Evolutionary conservation across 192 early-diverging fungal species (phyloP), one percentile per base, ranked within the genome.

Genomic region (Podila epicladia): DNA sequence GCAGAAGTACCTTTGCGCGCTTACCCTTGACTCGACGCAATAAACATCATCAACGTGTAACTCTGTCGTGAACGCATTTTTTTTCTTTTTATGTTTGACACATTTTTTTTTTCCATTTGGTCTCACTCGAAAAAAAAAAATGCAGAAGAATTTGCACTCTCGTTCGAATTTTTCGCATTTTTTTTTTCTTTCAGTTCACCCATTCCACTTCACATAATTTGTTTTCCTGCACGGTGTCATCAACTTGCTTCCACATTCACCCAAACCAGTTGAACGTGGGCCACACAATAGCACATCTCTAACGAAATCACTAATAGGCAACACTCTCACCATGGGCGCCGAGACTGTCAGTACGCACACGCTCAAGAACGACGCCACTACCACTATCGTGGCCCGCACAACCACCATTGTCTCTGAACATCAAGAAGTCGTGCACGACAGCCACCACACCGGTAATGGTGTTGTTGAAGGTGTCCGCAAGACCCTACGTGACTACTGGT

Each of bases 321-420:
- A 9, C 1, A n/a, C 60, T 35, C n/a, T 32, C 24, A 51, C 9
- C 8, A 74, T 75, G 73, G 53, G 66, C 9, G 49, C 22, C 19
- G 58, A 76, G 41, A 32, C 69, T 6, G 53, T 72, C 29, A 79
- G 69, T 53, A 79, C 75, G 19, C 75, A 72, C 61, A 72, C 75
- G n/a, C 0, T 79, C 48, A 69, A 72, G 33, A 72, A 29, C 69
- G 69, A 79, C 17, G 61, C 69, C 4, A 50, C 57, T 9, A 79
- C 75, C 22, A 79, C 75, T 2, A 64, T 79, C 29, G 65, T 79
- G 11, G 53, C 63, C 31, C 69, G 53, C 20, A 79, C 75, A 5
- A 79, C 75, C 19, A 79, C 75, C 28, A 72, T 79, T 45, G 67
- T 79, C 59, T 67, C 69, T 55, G 75, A 79, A 24, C 65, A 71